Conservation (phyloP, 176 grass and related monocot species). For the Triticum urartu region DNA sequence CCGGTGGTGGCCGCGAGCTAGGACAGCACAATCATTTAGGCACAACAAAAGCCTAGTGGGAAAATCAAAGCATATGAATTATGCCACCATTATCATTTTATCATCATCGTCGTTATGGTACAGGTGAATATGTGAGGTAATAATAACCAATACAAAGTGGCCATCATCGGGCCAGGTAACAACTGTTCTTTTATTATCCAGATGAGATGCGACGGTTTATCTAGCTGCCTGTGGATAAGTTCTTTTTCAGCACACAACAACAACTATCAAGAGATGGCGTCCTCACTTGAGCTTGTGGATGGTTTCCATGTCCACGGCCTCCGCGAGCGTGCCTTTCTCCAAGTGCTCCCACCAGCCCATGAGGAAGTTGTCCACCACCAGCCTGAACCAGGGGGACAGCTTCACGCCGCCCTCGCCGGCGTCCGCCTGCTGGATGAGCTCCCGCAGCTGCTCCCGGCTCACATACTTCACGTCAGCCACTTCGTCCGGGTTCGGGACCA, state of each 20-base stretch:
- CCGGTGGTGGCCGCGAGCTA: too few relatives aligned
- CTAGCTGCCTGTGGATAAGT: background rate
- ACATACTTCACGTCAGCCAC: constrained; percentile 83
- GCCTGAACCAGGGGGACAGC: constrained; percentile 89
- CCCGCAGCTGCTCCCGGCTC: constrained; percentile 67
- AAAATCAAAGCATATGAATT: background rate
- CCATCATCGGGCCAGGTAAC: background rate
- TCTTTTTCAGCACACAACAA: background rate
- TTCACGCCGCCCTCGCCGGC: constrained; percentile 69
- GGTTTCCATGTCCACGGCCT: constrained; percentile 83
- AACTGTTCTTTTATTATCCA: background rate
- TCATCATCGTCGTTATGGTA: background rate
- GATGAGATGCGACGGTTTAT: background rate
- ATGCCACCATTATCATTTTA: background rate
- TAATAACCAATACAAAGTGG: background rate
- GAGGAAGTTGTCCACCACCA: constrained; percentile 90
- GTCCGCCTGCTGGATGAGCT: constrained; percentile 69
- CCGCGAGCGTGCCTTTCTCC: constrained; percentile 61
- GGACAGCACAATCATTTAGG: too few relatives aligned
- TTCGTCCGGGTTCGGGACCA: constrained; percentile 79
- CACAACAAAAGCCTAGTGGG: too few relatives aligned
- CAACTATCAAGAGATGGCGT: background rate
- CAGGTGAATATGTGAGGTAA: background rate
- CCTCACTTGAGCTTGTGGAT: constrained; percentile 81
- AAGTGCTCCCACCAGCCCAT: constrained; percentile 91